Conservation (phyloP, 768 basidiomycete species). For the Tephrocybe sp. region DNA sequence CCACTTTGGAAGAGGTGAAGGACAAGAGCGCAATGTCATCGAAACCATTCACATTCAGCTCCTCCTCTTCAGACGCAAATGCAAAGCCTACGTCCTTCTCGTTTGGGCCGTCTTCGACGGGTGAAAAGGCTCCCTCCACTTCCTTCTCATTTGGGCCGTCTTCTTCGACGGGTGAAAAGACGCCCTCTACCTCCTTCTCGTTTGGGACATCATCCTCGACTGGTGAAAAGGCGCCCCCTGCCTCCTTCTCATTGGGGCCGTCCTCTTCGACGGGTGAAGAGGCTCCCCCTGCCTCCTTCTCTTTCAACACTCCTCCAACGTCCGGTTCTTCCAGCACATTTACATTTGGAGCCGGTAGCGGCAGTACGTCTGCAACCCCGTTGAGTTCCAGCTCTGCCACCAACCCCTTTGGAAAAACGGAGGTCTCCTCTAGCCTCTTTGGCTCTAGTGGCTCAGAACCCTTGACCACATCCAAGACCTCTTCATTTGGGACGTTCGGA, state of each 20-base stretch:
- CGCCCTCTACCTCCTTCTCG: conserved; percentile 1
- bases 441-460: conserved; percentile 1
- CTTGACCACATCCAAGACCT: conserved; percentile 8
- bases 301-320: background rate
- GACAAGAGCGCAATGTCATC: background rate
- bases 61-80: background rate
- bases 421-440: background rate
- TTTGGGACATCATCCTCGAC: conserved; percentile 2
- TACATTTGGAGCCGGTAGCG: background rate
- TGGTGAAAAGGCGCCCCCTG: background rate
- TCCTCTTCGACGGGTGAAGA: background rate
- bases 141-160: background rate
- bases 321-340: conserved; percentile 4
- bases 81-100: background rate
- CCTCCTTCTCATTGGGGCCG: background rate
- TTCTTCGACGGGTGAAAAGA: background rate
- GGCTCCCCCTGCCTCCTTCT: background rate
- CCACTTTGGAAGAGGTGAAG: background rate
- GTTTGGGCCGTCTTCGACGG: background rate
- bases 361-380: background rate
- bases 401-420: conserved; percentile 1
- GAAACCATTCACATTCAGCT: conserved; percentile 2
- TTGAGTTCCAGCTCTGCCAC: background rate
- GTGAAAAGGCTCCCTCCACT: background rate
- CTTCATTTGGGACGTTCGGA: conserved; percentile 31